These are phyloP conservation scores for Dictyostelium firmibasis DNA, from an alignment of 78 protist species.

Conservation along the genomic window DNA sequence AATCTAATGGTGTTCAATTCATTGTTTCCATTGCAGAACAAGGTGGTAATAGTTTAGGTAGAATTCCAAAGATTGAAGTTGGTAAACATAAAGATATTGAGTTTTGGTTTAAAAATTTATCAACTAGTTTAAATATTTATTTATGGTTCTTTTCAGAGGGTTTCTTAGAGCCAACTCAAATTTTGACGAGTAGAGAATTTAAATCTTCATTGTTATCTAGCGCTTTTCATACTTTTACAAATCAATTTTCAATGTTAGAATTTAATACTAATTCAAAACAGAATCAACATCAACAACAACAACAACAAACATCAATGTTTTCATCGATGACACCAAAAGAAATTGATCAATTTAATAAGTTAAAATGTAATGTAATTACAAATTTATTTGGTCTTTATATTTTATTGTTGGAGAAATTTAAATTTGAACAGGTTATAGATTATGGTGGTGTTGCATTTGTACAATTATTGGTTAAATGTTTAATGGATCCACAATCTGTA, in stretches of 20 bases:
- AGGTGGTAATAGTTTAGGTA: not conserved
- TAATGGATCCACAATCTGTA: slow-evolving; percentile 21
- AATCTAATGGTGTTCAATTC: slow-evolving; percentile 12
- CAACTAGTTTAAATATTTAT: slow-evolving; percentile 17
- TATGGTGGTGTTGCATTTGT: slow-evolving; percentile 19
- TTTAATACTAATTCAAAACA: not conserved
- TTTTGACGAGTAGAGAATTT: not conserved
- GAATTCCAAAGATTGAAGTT: slow-evolving; percentile 16
- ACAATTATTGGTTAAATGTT: not conserved
- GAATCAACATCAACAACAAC: not conserved
- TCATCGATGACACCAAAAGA: slow-evolving; percentile 55
- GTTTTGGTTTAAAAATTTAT: slow-evolving; percentile 42
- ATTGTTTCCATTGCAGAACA: slow-evolving; percentile 32
- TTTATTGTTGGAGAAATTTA: slow-evolving; percentile 49
- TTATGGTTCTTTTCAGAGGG: slow-evolving; percentile 49
- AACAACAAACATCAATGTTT: not conserved
- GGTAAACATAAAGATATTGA: slow-evolving; percentile 18
- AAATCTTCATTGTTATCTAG: not conserved
- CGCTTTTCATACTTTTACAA: slow-evolving; percentile 31
- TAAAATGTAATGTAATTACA: slow-evolving; percentile 21
- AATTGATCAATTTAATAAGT: slow-evolving; percentile 18
- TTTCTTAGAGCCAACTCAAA: slow-evolving; percentile 19
- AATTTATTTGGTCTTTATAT: slow-evolving; percentile 59
- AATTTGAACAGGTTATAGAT: not conserved
- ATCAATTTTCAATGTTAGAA: not conserved